Evolutionary conservation across 768 basidiomycete genomes (phyloP), one percentile per base, ranked within the genome.

Genomic region (Auriscalpium vulgare): DNA sequence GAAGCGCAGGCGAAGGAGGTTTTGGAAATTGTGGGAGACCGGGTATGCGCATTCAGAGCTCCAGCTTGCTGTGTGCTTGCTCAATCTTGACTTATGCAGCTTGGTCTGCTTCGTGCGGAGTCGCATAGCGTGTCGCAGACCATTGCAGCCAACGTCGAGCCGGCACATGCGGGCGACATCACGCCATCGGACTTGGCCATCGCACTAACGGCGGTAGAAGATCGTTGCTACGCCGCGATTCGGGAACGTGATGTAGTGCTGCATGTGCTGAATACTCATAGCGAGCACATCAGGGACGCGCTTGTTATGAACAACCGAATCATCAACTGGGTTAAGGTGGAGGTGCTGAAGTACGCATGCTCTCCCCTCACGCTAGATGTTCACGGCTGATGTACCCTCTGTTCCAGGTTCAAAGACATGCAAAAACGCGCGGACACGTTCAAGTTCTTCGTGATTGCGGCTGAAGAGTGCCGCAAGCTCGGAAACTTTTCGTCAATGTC

Each of bases 401-500:
- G 11, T 13, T 13, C 14, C 40, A 72, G 71, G 40, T 72, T 68
- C 46, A 71, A 74, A 17, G 63, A 67, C 8, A 68, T 74, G 23
- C 67, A 72, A 47, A 56, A 62, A 21, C 67, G 78, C 9, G 70
- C 68, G 8, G 67, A 70, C 14, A 72, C 72, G 16, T 67, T 77
- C 47, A 77, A 71, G 56, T 76, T 74, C 58, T 78, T 78, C 59
- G 67, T 78, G 46, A 67, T 74, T 55, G 67, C 71, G 8, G 76
- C 78, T 8, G 57, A 66, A 48, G 76, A 77, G 65, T 80, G 77
- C 57, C 68, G 69, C n/a, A 71, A 69, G 50, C 54, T 74, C 35
- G 72, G 71, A 13, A 78, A 80, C 56, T 78, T 74, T 59, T 68
- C 72, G 9, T 77, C 76, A 10, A 62, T 74, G 50, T 69, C 72